phyloP scores from a whole-genome alignment of 2,329 filamentous ascomycete species.

The Plectosphaerella cucumerina region DNA sequence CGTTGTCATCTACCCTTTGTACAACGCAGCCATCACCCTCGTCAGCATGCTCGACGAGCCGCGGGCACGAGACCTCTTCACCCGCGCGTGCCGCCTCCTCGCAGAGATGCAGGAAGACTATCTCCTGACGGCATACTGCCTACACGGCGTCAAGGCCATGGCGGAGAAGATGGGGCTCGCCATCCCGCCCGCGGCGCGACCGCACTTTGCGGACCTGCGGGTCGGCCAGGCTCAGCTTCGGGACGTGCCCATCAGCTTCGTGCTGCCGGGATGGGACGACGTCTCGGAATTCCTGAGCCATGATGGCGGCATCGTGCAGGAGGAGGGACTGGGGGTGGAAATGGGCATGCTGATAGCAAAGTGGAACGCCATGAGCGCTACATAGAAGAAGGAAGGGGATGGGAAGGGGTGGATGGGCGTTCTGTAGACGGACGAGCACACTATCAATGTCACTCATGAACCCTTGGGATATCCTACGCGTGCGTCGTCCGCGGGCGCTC shows the following conservation, averaged over 20 bases:
- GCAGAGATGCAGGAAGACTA: background rate
- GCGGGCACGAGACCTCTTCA: background rate
- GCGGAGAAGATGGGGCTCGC: background rate
- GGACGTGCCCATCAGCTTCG: conserved; percentile 1
- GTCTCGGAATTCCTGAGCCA: background rate
- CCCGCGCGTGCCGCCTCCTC: background rate
- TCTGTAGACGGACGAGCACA: too few species aligned
- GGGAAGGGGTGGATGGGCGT: too few species aligned
- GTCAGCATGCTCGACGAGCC: background rate
- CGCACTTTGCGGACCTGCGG: background rate
- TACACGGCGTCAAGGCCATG: background rate
- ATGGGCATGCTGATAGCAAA: background rate
- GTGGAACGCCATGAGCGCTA: background rate
- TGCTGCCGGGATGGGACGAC: background rate
- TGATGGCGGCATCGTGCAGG: background rate
- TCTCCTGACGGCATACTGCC: background rate
- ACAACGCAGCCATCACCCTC: background rate
- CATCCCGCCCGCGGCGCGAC: background rate
- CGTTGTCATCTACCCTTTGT: background rate
- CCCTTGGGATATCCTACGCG: background rate
- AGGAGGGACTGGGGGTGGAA: background rate
- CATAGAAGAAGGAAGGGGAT: background rate
- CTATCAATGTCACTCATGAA: too few species aligned
- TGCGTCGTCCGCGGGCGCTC: too few species aligned
- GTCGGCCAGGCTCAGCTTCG: background rate